Evolutionary conservation across 257 asterid species (phyloP).

Genomic region (Cynanchum wilfordii): DNA sequence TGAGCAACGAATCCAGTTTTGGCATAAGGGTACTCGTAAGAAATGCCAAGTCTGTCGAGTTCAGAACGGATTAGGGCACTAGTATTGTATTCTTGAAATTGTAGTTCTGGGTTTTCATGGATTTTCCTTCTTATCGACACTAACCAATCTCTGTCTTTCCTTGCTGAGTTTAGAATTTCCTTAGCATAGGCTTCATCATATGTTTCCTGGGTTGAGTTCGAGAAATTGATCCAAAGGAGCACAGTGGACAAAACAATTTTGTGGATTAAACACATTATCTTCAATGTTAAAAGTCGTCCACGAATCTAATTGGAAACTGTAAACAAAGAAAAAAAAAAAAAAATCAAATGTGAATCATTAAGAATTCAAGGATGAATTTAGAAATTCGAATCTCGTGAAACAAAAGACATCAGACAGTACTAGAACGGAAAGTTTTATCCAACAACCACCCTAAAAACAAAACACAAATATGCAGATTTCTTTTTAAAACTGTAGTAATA

Average conservation of each 20-base stretch:
- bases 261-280: slow-evolving; percentile 21
- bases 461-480: no score
- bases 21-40: slow-evolving; percentile 64
- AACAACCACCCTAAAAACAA: no score
- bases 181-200: slow-evolving; percentile 33
- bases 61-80: slow-evolving; percentile 69
- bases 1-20: slow-evolving; percentile 81
- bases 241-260: slow-evolving; percentile 7
- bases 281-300: not conserved
- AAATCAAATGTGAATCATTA: not conserved
- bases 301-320: not conserved
- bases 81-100: slow-evolving; percentile 66
- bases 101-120: slow-evolving; percentile 79
- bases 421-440: no score
- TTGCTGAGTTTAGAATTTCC: slow-evolving; percentile 50
- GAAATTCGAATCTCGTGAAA: no score
- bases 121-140: slow-evolving; percentile 63
- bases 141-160: slow-evolving; percentile 46
- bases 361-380: no score
- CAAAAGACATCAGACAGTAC: no score
- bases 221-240: slow-evolving; percentile 17
- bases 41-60: slow-evolving; percentile 55
- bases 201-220: slow-evolving; percentile 2
- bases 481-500: no score
- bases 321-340: not conserved